Percentiles rank a stretch among this genome's conserved stretches.
Evolutionary conservation across 257 asterid species (phyloP).

Genomic region (Solanum bulbocastanum): DNA sequence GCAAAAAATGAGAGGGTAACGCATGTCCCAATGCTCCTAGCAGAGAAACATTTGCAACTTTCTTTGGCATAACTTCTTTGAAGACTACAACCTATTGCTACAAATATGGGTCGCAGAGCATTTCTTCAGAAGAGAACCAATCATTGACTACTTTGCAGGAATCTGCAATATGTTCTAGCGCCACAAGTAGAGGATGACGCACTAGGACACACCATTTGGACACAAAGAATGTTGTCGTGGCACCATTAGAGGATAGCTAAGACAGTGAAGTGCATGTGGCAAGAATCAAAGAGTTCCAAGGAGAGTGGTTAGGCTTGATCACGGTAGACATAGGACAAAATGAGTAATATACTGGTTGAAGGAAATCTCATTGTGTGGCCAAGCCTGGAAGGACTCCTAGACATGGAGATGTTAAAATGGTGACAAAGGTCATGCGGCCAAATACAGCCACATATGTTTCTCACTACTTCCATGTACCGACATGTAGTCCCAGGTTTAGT

Average conservation of each 20-base stretch:
- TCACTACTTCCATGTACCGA: not conserved
- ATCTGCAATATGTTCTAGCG: not conserved
- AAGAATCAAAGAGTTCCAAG: not conserved
- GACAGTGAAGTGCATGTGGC: not conserved
- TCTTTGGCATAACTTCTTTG: not conserved
- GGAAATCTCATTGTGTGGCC: not conserved
- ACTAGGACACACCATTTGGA: not conserved
- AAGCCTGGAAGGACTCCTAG: not conserved
- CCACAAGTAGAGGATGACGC: not conserved
- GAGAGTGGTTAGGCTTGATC: not conserved
- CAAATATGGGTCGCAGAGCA: not conserved
- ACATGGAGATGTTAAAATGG: not conserved
- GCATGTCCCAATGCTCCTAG: not conserved
- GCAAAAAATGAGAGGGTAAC: not conserved
- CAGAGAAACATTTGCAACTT: not conserved
- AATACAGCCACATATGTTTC: not conserved
- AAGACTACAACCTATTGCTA: not conserved
- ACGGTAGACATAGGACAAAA: not conserved
- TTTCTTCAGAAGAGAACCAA: not conserved
- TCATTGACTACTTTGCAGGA: not conserved
- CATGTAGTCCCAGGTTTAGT: not conserved
- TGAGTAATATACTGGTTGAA: not conserved
- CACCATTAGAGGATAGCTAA: not conserved
- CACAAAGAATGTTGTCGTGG: not conserved
- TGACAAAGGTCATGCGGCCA: not conserved